Percentiles rank a stretch among this genome's conserved stretches.
phyloP scores from a whole-genome alignment of 2,329 filamentous ascomycete genomes.

The Lachnellula suecica region DNA sequence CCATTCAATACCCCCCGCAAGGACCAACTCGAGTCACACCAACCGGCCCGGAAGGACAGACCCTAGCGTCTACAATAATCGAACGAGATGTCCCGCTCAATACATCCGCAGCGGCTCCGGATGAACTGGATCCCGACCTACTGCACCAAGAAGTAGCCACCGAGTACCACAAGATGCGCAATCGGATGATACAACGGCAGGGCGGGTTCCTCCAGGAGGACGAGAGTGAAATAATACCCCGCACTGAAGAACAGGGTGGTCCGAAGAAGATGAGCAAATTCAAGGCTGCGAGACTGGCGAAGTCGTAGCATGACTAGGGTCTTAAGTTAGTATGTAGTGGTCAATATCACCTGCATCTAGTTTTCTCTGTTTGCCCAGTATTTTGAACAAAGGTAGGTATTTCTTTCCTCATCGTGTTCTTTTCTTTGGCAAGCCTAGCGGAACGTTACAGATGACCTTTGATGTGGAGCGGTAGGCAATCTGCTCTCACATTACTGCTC shows the following conservation, averaged over 20 bases:
- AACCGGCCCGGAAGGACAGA: constrained; percentile 40
- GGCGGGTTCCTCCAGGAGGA: constrained; percentile 78
- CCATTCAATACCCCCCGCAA: constrained; percentile 23
- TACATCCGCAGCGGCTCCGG: constrained; percentile 44
- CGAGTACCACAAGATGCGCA: constrained; percentile 81
- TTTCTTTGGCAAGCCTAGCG: constrained; percentile 20
- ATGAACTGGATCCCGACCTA: constrained; percentile 71
- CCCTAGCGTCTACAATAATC: constrained; percentile 59
- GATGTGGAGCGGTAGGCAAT: constrained; percentile 52
- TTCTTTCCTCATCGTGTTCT: not conserved
- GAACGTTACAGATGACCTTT: constrained; percentile 49
- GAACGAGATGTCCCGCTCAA: constrained; percentile 46
- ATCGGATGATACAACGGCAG: constrained; percentile 77
- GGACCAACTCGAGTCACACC: constrained; percentile 23
- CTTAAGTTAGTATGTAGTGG: too few relatives aligned
- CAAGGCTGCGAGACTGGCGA: constrained; percentile 66
- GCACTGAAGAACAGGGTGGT: constrained; percentile 64
- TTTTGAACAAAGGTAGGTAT: not conserved
- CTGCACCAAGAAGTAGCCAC: constrained; percentile 75
- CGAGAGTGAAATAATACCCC: constrained; percentile 59
- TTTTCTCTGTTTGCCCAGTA: too few relatives aligned
- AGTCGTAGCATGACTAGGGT: too few relatives aligned
- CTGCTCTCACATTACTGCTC: constrained; percentile 56
- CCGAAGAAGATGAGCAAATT: constrained; percentile 69
- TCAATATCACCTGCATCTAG: too few relatives aligned